Percentiles rank a stretch among this genome's conserved stretches.
Conservation (phyloP, 2,329 filamentous ascomycete genomes). For the Nemania sp. region DNA sequence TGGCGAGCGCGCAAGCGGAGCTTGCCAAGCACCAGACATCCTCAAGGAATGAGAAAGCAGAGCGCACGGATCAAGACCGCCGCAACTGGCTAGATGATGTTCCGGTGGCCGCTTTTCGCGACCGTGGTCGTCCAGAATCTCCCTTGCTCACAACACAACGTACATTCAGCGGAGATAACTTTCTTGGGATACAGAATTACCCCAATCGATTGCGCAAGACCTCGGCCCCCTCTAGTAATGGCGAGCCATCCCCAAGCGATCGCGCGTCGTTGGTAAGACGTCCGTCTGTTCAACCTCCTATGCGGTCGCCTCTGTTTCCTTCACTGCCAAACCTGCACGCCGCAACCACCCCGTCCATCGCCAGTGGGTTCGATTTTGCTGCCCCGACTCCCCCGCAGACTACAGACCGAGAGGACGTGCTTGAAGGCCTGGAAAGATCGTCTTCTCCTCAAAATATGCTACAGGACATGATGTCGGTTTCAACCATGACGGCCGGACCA, state of each 20-base stretch:
- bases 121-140: constrained; percentile 57
- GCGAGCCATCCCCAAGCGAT: constrained; percentile 47
- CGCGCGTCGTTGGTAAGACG: constrained; percentile 49
- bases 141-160: constrained; percentile 54
- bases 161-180: constrained; percentile 56
- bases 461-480: constrained; percentile 85
- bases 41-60: constrained; percentile 46
- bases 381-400: constrained; percentile 48
- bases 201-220: constrained; percentile 49
- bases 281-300: constrained; percentile 53
- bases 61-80: constrained; percentile 46
- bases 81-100: constrained; percentile 59
- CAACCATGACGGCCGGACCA: constrained; percentile 86
- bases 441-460: constrained; percentile 70
- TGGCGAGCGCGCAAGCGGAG: constrained; percentile 58
- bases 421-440: constrained; percentile 57
- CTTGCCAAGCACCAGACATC: constrained; percentile 52
- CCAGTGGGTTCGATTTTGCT: constrained; percentile 51
- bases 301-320: constrained; percentile 47
- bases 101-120: constrained; percentile 46
- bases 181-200: constrained; percentile 50
- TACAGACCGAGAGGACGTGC: constrained; percentile 52
- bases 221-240: constrained; percentile 56
- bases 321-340: constrained; percentile 42
- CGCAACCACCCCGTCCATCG: constrained; percentile 49